Percentiles rank a stretch among this genome's conserved stretches.
Conservation (phyloP, 2,329 filamentous ascomycete genomes). For the Chrysoporthe austroafricana region DNA sequence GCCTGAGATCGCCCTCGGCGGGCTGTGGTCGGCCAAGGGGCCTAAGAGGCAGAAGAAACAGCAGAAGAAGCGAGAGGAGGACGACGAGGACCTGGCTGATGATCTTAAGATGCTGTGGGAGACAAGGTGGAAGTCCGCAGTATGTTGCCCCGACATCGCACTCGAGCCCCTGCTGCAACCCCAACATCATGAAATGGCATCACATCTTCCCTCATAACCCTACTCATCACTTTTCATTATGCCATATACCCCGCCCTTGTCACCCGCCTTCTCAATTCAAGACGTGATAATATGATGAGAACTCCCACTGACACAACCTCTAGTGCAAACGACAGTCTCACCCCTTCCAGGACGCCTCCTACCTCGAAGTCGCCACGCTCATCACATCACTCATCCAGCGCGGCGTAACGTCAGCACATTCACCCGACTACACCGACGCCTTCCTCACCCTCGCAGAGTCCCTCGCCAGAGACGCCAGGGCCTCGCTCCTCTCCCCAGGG, state of each 20-base stretch:
- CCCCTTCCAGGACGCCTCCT: constrained; percentile 73
- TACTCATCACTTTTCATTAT: no score
- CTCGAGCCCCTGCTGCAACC: no score
- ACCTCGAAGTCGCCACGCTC: constrained; percentile 71
- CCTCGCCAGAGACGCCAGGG: constrained; percentile 54
- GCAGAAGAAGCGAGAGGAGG: background rate
- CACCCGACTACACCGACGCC: constrained; percentile 64
- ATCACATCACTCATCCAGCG: constrained; percentile 65
- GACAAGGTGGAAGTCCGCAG: constrained; percentile 74
- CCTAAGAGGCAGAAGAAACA: constrained; percentile 3
- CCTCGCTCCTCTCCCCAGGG: constrained; percentile 51
- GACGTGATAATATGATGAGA: no score
- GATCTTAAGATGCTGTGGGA: constrained; percentile 67
- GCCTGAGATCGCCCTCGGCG: constrained; percentile 31
- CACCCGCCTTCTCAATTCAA: no score
- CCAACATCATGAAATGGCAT: no score
- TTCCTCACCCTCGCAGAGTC: constrained; percentile 65
- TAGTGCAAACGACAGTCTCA: constrained; percentile 36
- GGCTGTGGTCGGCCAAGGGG: constrained; percentile 42
- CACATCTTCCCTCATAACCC: no score
- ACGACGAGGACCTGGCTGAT: background rate
- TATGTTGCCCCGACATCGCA: constrained; percentile 5
- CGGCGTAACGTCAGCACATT: constrained; percentile 67
- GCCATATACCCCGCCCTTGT: no score
- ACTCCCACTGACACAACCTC: background rate